A percentile compares a stretch with the other conserved stretches of the same genome.
Conservation (phyloP, 1,284 basidiomycete genomes). For the Ustilago trichophora region DNA sequence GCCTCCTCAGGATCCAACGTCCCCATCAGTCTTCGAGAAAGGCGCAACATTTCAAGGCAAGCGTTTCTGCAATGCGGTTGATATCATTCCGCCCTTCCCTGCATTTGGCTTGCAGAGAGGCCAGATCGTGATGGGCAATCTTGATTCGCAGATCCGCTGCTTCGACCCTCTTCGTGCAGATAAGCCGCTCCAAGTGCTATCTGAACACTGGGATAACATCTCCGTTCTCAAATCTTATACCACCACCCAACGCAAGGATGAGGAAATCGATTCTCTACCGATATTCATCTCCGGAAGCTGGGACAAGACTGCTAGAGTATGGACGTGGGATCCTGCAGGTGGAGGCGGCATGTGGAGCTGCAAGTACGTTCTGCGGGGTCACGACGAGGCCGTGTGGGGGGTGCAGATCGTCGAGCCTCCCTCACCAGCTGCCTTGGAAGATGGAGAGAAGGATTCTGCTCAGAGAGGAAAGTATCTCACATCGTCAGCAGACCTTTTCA, state of each 20-base stretch:
- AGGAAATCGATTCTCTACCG: neutral
- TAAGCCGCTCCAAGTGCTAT: conserved; percentile 33
- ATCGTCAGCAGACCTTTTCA: conserved; percentile 47
- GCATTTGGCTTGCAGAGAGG: conserved; percentile 9
- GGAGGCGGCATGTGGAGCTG: conserved; percentile 17
- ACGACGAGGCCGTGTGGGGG: conserved; percentile 51
- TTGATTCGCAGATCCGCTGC: conserved; percentile 48
- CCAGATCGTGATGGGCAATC: conserved; percentile 32
- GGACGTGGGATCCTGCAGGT: conserved; percentile 12
- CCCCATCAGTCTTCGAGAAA: conserved; percentile 6
- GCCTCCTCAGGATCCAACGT: conserved; percentile 10
- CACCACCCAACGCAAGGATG: neutral
- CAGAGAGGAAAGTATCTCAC: too few species aligned
- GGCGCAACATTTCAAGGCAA: conserved; percentile 15
- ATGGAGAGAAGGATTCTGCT: neutral
- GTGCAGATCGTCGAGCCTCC: conserved; percentile 40
- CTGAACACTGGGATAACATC: conserved; percentile 52
- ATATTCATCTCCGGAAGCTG: conserved; percentile 46
- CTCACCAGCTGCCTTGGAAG: neutral
- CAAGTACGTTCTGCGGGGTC: conserved; percentile 29
- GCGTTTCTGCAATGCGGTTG: conserved; percentile 36
- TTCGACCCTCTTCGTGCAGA: conserved; percentile 33
- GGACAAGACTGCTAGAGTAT: conserved; percentile 46
- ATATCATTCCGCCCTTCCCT: conserved; percentile 7
- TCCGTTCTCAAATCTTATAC: conserved; percentile 21